phyloP scores from a whole-genome alignment of 352 stramenopile species.

The Peronosclerospora sorghi region DNA sequence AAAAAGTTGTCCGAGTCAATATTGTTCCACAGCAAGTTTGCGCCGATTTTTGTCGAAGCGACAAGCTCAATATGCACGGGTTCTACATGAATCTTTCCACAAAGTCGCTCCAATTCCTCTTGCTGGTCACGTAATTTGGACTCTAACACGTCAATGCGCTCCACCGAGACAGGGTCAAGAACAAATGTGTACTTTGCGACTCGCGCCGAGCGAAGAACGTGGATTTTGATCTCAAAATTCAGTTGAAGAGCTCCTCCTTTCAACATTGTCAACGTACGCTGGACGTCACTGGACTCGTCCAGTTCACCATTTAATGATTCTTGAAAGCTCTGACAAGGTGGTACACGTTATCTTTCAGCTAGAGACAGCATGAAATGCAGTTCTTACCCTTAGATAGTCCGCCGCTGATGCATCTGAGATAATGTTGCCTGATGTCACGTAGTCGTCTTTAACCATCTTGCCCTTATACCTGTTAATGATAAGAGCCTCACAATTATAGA shows the following conservation, averaged over 20 bases:
- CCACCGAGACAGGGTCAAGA: no score
- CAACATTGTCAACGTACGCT: no score
- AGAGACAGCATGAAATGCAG: no score
- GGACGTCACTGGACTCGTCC: no score
- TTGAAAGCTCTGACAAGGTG: slow-evolving; percentile 9
- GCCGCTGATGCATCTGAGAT: not conserved
- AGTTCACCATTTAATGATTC: slow-evolving; percentile 4
- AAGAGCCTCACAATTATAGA: not conserved
- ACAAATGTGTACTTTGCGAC: no score
- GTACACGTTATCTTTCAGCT: no score
- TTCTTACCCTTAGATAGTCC: slow-evolving; percentile 8
- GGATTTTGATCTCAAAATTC: slow-evolving; percentile 1
- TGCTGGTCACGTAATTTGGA: no score
- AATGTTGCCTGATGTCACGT: no score
- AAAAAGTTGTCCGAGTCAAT: not conserved
- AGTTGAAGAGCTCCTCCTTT: not conserved
- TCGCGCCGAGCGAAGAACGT: not conserved
- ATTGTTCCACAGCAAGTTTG: not conserved
- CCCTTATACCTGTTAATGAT: slow-evolving; percentile 8
- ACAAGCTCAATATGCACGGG: not conserved
- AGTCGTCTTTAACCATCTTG: slow-evolving; percentile 2
- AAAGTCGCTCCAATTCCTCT: no score
- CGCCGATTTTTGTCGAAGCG: not conserved
- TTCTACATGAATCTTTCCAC: no score
- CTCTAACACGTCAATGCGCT: no score